Evolutionary conservation across 805 yeast species (phyloP).

Genomic region (Wickerhamiella azymoides): DNA sequence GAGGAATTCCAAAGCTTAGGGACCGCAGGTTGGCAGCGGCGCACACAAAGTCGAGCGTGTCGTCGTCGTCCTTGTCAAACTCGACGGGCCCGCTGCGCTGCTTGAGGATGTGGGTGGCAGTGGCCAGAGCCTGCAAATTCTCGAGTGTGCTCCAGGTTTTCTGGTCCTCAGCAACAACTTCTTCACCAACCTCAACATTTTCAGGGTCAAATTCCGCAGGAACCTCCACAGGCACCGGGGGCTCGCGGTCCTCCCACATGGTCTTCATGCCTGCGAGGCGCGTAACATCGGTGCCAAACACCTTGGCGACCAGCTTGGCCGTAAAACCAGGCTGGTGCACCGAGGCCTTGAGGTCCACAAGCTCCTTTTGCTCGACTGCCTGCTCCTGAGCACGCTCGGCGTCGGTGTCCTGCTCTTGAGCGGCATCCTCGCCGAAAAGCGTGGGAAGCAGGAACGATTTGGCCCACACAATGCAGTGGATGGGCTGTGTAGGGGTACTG

Average conservation of each 20-base stretch:
- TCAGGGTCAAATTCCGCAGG: constrained; percentile 14
- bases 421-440: constrained; percentile 40
- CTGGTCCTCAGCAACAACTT: constrained; percentile 28
- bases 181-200: constrained; percentile 14
- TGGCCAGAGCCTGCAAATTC: constrained; percentile 44
- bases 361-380: constrained; percentile 28
- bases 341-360: constrained; percentile 21
- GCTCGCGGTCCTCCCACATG: constrained; percentile 59
- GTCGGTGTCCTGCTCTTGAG: constrained; percentile 50
- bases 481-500: constrained; percentile 91
- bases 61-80: constrained; percentile 93
- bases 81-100: constrained; percentile 32
- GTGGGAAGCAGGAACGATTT: constrained; percentile 78
- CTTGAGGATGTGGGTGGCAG: constrained; percentile 38
- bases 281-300: constrained; percentile 66
- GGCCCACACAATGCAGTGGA: constrained; percentile 97
- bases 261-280: constrained; percentile 50
- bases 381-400: constrained; percentile 36
- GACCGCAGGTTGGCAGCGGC: constrained; percentile 89
- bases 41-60: constrained; percentile 75
- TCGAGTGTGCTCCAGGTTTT: constrained; percentile 49
- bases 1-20: constrained; percentile 72
- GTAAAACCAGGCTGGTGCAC: constrained; percentile 26
- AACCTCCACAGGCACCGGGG: constrained; percentile 49
- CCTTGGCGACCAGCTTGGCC: constrained; percentile 25